Conservation (phyloP, 306 rosid genomes). For the Malus asiatica region DNA sequence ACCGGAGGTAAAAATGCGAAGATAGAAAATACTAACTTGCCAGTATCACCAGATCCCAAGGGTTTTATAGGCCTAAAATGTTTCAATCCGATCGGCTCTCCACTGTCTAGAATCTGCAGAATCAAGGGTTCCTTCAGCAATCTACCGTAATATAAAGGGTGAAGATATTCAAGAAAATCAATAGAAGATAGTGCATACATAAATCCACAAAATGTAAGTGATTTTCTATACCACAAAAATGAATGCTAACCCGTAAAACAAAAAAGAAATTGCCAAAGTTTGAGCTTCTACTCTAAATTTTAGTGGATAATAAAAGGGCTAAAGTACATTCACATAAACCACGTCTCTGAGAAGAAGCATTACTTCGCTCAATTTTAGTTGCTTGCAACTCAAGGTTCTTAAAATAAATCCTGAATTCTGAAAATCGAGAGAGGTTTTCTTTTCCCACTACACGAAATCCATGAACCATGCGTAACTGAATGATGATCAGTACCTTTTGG, state of each 20-base stretch:
- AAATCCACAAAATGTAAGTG: too few relatives aligned
- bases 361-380: background rate
- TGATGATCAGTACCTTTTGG: slow-evolving; percentile 45
- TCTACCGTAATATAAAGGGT: background rate
- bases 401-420: background rate
- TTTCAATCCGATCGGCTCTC: slow-evolving; percentile 69
- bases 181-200: background rate
- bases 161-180: slow-evolving; percentile 1
- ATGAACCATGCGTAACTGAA: background rate
- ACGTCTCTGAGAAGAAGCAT: background rate
- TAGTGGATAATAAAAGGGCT: too few relatives aligned
- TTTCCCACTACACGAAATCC: background rate
- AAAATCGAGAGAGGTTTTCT: background rate
- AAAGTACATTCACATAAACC: too few relatives aligned
- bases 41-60: slow-evolving; percentile 94
- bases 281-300: too few relatives aligned
- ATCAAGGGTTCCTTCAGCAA: slow-evolving; percentile 20
- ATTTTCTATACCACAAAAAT: too few relatives aligned
- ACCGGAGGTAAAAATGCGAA: background rate
- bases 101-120: slow-evolving; percentile 63
- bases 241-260: too few relatives aligned
- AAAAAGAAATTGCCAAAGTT: too few relatives aligned
- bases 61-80: slow-evolving; percentile 88
- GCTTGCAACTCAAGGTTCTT: background rate
- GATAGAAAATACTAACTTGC: slow-evolving; percentile 46